These are phyloP conservation scores for Exsudoporus frostii DNA, from an alignment of 768 basidiomycete species.

Conservation along the genomic window DNA sequence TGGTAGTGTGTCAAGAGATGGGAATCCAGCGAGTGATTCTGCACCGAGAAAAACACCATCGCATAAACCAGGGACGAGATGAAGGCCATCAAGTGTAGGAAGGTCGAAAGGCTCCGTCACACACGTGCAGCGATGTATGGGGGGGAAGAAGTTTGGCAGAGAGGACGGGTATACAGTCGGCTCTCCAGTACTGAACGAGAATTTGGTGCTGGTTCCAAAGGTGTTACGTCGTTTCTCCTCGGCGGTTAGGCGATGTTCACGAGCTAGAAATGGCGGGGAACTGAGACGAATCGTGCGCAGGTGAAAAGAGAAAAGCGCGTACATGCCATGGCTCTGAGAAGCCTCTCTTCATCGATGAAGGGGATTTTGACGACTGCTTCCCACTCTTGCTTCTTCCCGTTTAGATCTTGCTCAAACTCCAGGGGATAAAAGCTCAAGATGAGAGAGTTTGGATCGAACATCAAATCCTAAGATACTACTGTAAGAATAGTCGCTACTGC, in stretches of 20 bases:
- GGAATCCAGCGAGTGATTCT: constrained; percentile 91
- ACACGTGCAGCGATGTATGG: constrained; percentile 77
- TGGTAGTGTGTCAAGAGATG: constrained; percentile 87
- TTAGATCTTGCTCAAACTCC: constrained; percentile 90
- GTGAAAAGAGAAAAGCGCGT: background rate
- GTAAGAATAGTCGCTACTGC: background rate
- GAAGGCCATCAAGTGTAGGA: constrained; percentile 80
- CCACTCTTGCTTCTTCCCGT: constrained; percentile 99
- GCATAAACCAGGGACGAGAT: constrained; percentile 81
- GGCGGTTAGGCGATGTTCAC: constrained; percentile 69
- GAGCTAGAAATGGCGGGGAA: constrained; percentile 42
- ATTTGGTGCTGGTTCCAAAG: constrained; percentile 77
- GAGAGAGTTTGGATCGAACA: constrained; percentile 79
- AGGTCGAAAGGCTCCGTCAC: constrained; percentile 80
- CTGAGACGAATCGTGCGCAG: background rate
- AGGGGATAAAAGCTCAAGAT: constrained; percentile 93
- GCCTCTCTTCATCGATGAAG: constrained; percentile 81
- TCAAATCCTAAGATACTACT: constrained; percentile 62
- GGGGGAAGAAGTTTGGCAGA: constrained; percentile 91
- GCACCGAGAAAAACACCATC: constrained; percentile 86
- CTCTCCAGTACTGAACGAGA: constrained; percentile 62
- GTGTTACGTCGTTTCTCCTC: constrained; percentile 77
- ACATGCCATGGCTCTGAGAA: constrained; percentile 84
- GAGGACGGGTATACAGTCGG: constrained; percentile 84
- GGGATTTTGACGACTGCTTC: constrained; percentile 99